Evolutionary conservation across 768 basidiomycete genomes (phyloP), one percentile per base, ranked within the genome.

Genomic region (Leccinum obscurum): DNA sequence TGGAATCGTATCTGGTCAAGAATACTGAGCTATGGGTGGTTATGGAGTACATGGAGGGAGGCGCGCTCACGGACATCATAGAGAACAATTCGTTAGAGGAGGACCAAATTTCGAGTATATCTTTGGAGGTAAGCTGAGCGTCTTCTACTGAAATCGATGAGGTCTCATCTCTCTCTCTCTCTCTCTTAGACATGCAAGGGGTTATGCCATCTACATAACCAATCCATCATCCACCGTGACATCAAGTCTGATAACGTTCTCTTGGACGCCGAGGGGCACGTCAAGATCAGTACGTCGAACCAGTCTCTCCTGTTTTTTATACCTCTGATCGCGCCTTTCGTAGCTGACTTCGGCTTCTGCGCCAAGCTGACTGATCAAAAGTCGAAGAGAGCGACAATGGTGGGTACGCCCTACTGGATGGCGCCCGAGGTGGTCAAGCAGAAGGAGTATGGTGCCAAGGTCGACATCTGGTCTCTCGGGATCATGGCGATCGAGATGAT

Each of bases 401-500:
- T 97, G 4, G 95, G 95, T 35, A 96, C 94, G 11, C 95, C 95
- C 1, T 96, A 96, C 76, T 96, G 95, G 95, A 97, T 97, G 95
- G 95, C 95, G 3, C 95, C 95, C n/a, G 95, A 97, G 74, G 93
- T 97, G 55, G 94, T 97, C 68, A 95, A 94, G 77, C 92, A 95
- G 73, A 95, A 96, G 76, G 93, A 95, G 75, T 97, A 97, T 69
- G 94, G 95, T 51, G 92, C 93, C 26, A 96, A 96, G 75, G 95
- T 96, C 22, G 95, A 96, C 68, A 93, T 97, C 54, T 97, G 95
- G 95, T 94, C 92, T 13, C 83, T 97, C 9, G 95, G 95, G 5
- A 97, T 98, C 76, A 95, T 97, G 94, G 94, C 94, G 5, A 98
- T 98, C 62, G 93, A 98, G 81, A 98, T 98, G 95, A 95, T 98